These are phyloP conservation scores for Colletotrichum sp. DNA, from an alignment of 2,329 filamentous ascomycete genomes.

Conservation along the genomic window DNA sequence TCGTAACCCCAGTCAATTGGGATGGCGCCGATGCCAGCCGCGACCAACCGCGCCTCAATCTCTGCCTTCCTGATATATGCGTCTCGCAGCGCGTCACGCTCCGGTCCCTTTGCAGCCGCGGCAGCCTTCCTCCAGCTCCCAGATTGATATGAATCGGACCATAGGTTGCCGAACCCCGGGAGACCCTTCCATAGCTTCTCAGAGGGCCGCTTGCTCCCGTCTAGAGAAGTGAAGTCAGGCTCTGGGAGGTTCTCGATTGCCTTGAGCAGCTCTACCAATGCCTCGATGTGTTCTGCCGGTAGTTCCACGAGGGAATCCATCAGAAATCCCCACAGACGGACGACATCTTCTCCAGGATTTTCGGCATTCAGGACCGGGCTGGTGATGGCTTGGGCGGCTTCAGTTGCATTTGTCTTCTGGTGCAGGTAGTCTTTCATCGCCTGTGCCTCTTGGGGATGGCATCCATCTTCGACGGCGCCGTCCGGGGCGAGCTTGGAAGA, in stretches of 20 bases:
- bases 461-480: neutral
- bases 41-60: neutral
- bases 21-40: neutral
- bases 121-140: neutral
- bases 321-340: neutral
- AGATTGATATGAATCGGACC: neutral
- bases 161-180: neutral
- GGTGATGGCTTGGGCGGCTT: neutral
- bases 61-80: neutral
- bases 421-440: neutral
- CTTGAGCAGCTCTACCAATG: neutral
- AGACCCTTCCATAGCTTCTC: neutral
- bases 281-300: neutral
- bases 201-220: neutral
- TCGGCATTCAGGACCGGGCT: neutral
- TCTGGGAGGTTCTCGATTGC: neutral
- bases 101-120: fast-evolving
- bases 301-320: neutral
- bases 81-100: neutral
- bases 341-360: neutral
- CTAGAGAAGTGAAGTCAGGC: neutral
- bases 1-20: neutral
- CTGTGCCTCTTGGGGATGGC: neutral
- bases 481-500: neutral
- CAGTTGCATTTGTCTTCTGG: neutral